phyloP scores from a whole-genome alignment of 768 basidiomycete species.

The Termitomyces sp. region DNA sequence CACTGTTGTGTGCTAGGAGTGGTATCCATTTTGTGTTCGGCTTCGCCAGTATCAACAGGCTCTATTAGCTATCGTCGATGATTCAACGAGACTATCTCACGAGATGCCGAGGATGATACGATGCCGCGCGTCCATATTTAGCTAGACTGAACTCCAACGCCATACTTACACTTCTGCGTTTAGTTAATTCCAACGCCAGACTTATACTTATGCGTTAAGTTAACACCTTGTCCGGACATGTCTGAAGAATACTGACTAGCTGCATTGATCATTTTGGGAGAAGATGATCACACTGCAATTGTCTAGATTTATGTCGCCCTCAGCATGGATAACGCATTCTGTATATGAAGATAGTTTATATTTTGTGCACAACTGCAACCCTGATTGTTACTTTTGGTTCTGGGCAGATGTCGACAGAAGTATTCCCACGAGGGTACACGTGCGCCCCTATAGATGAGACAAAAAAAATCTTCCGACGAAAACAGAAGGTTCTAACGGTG shows the following conservation, averaged over 20 bases:
- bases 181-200: too few species aligned
- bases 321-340: neutral
- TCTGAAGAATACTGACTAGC: neutral
- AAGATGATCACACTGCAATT: neutral
- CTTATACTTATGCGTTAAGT: too few species aligned
- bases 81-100: too few species aligned
- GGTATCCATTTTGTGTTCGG: too few species aligned
- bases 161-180: too few species aligned
- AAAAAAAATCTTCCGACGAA: neutral
- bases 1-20: too few species aligned
- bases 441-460: neutral
- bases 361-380: neutral
- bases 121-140: neutral
- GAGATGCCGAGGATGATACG: too few species aligned
- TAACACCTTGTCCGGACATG: neutral
- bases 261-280: neutral
- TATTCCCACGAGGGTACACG: constrained; percentile 1
- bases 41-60: too few species aligned
- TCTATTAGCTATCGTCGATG: too few species aligned
- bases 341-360: neutral
- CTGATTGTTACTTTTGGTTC: neutral
- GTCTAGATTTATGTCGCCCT: neutral
- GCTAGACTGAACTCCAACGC: too few species aligned
- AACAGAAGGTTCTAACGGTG: constrained; percentile 8
- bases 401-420: neutral